Conservation (phyloP, 225 moss, liverwort and hornwort species). For the Pseudisothecium myosuroides region DNA sequence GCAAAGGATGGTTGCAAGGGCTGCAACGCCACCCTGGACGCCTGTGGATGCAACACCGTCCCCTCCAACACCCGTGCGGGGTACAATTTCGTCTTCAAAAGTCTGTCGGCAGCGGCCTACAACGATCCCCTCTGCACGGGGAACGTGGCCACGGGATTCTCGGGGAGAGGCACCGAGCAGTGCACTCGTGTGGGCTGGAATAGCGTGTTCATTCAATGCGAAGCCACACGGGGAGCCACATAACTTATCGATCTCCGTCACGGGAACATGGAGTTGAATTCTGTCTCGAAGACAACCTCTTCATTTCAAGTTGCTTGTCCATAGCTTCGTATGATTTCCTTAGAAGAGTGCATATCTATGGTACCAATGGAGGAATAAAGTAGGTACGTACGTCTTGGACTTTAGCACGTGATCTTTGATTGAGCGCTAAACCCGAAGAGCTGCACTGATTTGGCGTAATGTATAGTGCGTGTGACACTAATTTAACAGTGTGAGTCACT, state of each 20-base stretch:
- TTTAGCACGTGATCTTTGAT: not conserved
- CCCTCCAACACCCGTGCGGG: not conserved
- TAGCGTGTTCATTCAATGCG: constrained; percentile 14
- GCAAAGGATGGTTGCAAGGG: too few species aligned
- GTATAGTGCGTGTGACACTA: not conserved
- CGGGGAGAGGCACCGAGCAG: too few species aligned
- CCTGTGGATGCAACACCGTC: not conserved
- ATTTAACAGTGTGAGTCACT: not conserved
- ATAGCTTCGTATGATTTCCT: not conserved
- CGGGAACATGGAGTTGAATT: not conserved
- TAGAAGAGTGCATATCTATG: not conserved
- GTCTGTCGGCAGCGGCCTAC: constrained; percentile 4
- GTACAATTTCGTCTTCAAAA: not conserved
- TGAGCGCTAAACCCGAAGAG: not conserved
- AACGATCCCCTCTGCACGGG: not conserved
- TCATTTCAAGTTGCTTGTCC: not conserved
- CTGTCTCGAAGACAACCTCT: not conserved
- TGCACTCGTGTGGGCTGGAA: not conserved
- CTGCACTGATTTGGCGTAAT: not conserved
- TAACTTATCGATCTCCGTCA: not conserved
- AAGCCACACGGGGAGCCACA: too few species aligned
- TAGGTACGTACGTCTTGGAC: too few species aligned
- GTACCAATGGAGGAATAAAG: not conserved
- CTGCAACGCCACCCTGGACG: not conserved
- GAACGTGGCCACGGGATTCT: not conserved